Evolutionary conservation across 2,329 filamentous ascomycete genomes (phyloP), one percentile per base, ranked within the genome.

Genomic region (Xylariaceae sp.): DNA sequence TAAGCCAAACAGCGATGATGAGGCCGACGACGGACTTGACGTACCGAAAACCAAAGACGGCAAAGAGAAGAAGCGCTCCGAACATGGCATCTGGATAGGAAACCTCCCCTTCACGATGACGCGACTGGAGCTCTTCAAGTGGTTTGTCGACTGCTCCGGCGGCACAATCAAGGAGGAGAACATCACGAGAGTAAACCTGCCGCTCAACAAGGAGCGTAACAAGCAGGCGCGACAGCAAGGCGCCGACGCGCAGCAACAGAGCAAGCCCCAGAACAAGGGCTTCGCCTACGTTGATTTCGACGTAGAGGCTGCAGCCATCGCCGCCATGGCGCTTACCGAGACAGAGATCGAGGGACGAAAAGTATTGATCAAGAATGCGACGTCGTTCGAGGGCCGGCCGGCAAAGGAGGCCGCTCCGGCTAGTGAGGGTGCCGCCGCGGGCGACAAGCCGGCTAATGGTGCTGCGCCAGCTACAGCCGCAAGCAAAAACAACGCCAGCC

Each of bases 281-380:
- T 99, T 97, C 72, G 94, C 94, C 57, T 99, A 99, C 71, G 86
- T 99, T 64, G 95, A 99, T 73, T 96, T 99, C 71, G 78, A 85
- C 51, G 88, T 82, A 23, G 82, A 87, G 47, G 76, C 76, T n/a
- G 83, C 86, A 49, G 83, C 92, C 69, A 78, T 91, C 39, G 84
- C 87, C n/a, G 92, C 92, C 51, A 82, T 97, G 64, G 88, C 85
- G 2, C 79, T 97, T 47, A 95, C 89, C n/a, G 94, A 99, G 75
- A 89, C 87, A 48, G 83, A 92, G 55, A 78, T 96, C 55, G 77
- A 80, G 48, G 88, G 89, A 15, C 87, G 94, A 56, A 87, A 88
- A 62, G 84, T 97, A 23, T 81, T 99, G 68, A 97, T 99, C 78
- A 99, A 99, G 78, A 88, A 96, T 73, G 83, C 91, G 56, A 93